phyloP scores from a whole-genome alignment of 202 grass and related monocot genomes.

The Setaria viridis region DNA sequence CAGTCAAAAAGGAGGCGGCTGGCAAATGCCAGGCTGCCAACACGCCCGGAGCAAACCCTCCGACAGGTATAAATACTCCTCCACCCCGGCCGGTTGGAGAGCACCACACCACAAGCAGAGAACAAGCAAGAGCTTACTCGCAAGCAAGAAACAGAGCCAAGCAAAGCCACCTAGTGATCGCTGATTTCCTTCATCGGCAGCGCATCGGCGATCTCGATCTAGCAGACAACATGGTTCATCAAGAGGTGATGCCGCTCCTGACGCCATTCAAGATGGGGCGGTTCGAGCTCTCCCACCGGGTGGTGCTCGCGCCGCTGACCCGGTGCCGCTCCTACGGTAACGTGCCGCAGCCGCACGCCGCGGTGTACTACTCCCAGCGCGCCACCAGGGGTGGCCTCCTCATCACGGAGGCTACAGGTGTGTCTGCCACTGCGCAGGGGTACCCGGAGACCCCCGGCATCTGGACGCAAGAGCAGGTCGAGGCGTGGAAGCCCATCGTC shows the following conservation, averaged over 20 bases:
- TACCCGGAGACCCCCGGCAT: slow-evolving; percentile 60
- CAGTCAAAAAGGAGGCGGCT: too few relatives aligned
- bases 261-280: slow-evolving; percentile 39
- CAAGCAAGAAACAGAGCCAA: too few relatives aligned
- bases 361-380: slow-evolving; percentile 57
- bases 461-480: slow-evolving; percentile 66
- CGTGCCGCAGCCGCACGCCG: slow-evolving; percentile 48
- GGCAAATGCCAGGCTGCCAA: too few relatives aligned
- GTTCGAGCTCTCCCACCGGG: slow-evolving; percentile 43
- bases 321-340: slow-evolving; percentile 56
- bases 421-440: slow-evolving; percentile 53
- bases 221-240: too few relatives aligned
- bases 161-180: too few relatives aligned
- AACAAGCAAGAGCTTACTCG: too few relatives aligned
- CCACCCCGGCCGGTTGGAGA: too few relatives aligned
- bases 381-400: slow-evolving; percentile 59
- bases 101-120: too few relatives aligned
- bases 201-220: too few relatives aligned
- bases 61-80: too few relatives aligned
- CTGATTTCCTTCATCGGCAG: too few relatives aligned
- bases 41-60: too few relatives aligned
- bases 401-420: slow-evolving; percentile 53
- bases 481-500: slow-evolving; percentile 68
- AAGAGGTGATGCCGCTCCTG: slow-evolving; percentile 38
- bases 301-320: slow-evolving; percentile 78